phyloP scores from a whole-genome alignment of 2,329 filamentous ascomycete genomes.

The Aquanectria penicillioides region DNA sequence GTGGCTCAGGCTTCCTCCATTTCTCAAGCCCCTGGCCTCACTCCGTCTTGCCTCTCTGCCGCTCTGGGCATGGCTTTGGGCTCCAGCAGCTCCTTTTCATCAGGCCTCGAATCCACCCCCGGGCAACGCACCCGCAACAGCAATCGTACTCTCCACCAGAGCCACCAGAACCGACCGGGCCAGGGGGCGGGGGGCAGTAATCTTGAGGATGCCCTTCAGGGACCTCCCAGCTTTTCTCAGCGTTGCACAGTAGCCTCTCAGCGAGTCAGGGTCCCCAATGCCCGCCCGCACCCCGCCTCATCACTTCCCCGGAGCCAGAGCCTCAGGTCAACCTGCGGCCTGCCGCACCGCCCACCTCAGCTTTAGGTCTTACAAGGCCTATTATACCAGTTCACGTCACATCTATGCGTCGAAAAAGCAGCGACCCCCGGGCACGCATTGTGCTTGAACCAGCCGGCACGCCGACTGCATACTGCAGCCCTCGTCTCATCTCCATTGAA shows the following conservation, averaged over 20 bases:
- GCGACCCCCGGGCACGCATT: too few species aligned
- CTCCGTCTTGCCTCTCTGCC: background rate
- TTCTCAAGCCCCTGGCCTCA: too few species aligned
- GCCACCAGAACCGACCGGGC: too few species aligned
- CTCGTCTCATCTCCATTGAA: background rate
- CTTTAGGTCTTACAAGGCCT: slow-evolving; percentile 11
- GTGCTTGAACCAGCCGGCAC: too few species aligned
- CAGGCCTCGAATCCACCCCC: slow-evolving; percentile 5
- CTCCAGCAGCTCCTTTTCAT: slow-evolving; percentile 7
- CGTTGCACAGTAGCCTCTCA: background rate
- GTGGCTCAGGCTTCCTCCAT: background rate
- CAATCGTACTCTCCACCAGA: background rate
- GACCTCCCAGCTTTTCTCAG: slow-evolving; percentile 7
- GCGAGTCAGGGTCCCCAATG: slow-evolving; percentile 15
- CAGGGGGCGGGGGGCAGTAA: too few species aligned
- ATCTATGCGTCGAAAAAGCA: background rate
- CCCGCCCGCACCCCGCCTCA: slow-evolving; percentile 18
- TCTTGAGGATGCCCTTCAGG: slow-evolving; percentile 5
- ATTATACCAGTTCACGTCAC: slow-evolving; percentile 20
- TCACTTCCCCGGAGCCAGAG: slow-evolving; percentile 27
- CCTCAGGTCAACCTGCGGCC: slow-evolving; percentile 42
- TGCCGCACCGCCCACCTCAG: slow-evolving; percentile 14
- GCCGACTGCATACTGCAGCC: background rate
- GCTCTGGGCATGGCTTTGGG: background rate
- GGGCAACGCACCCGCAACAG: background rate